Base-by-base conservation (phyloP, 1,284 basidiomycete genomes). In the Earliella scabrosa region DNA sequence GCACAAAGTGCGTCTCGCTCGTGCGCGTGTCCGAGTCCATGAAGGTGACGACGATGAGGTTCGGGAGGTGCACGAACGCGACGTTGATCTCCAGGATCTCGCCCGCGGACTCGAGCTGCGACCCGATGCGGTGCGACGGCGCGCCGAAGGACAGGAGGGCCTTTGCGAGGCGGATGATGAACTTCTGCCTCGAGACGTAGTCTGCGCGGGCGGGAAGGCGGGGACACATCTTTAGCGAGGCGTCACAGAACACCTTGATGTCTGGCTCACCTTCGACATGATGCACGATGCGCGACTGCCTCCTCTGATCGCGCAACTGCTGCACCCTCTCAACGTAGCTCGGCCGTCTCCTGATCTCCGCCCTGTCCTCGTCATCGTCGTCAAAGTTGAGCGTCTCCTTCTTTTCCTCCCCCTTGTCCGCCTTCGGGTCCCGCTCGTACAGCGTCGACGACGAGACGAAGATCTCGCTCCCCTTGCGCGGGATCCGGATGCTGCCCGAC, bases 91-190 rank as follows among this genome's bases (percentile, higher is more conserved):
- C 75, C 23, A 89, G 76, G 29, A 82, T 79, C 5, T 73, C 69
- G 6, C 85, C 80, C 2, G 82, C 82, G 1, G 78, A 75, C 41
- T 76, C 75, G 11, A 96, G 79, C 69, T 94, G 93, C 1, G 88
- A 86, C 71, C 94, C 91, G 63, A 94, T 88, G 29, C 93, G 82
- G 72, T 95, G 93, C 24, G 92, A 93, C 4, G 93, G 93, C 20
- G 93, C 90, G 20, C 93, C 93, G 68, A 90, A 93, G 3, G 81
- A 78, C 65, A 96, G 81, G 38, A 96, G 78, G 10, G 90, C 89
- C 71, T 90, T 92, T 23, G 91, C 89, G 26, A 95, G 81, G 65
- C 87, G 87, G 56, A 94, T 75, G 24, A 95, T 81, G 71, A 95
- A 95, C 57, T 87, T 83, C 66, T 88, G 85, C 48, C 90, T 81